Evolutionary conservation across 169 alveolate species (phyloP), one percentile per base, ranked within the genome.

Genomic region (Eimeria sp.): DNA sequence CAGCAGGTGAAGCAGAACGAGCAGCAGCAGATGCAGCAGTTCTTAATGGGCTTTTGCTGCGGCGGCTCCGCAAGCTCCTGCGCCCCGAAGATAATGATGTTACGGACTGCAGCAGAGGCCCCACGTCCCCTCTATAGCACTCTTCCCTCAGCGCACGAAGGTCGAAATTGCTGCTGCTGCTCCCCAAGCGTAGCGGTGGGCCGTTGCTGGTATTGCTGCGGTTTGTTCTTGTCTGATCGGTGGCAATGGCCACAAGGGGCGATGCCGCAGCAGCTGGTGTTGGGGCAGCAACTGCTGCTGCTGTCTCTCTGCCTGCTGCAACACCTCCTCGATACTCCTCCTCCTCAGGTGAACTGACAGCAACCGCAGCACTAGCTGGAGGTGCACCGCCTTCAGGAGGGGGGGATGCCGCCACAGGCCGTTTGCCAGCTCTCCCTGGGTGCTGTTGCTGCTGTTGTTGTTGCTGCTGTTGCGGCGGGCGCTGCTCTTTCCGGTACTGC

Each of bases 101-200:
- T 3, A 83, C 73, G 5, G 91, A 49, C 75, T 83, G 91, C 73
- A 83, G 75, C 91, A 83, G 73, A 30, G 91, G 91, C 47, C 91
- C 70, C 27, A 54, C 91, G 27, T 83, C 91, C 10, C 67, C 70
- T 27, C 91, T 54, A 58, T 83, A 83, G 76, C 91, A 83, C 75
- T 83, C 76, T n/a, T 49, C 40, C 75, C 91, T 49, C 58, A 83
- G 76, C 5, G 91, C 91, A 6, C 91, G 91, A 73, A 83, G 45
- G 75, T 83, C 75, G 30, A 83, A 83, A 75, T 54, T 83, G 70
- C 76, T 83, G 91, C 75, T 83, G 91, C 91, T 83, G 76, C 76
- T 54, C 67, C 70, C 70, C 67, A 78, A 47, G n/a, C 89, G 22
- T 27, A 78, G 67, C 10, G 89, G 67, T 11, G 89, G 40, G 67